These are phyloP conservation scores for Umbelopsis isabellina DNA, from an alignment of 192 early-diverging fungal species.

Conservation along the genomic window DNA sequence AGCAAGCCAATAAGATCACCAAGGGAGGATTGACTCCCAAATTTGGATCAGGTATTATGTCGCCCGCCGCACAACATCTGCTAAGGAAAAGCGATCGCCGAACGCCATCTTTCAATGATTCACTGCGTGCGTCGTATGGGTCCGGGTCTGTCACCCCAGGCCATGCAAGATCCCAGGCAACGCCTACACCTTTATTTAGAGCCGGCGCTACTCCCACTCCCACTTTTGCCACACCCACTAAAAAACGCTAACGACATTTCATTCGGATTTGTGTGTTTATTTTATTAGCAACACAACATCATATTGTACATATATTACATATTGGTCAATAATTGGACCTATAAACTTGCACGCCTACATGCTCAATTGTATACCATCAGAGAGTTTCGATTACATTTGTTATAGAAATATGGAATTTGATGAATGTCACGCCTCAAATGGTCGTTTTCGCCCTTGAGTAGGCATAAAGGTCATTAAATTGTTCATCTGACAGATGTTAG, in stretches of 20 bases:
- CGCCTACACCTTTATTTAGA: slow-evolving; percentile 33
- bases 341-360: no score
- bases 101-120: slow-evolving; percentile 33
- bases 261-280: no score
- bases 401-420: no score
- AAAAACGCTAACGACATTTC: background rate
- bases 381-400: no score
- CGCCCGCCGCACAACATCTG: slow-evolving; percentile 39
- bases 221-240: slow-evolving; percentile 7
- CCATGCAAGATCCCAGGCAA: slow-evolving; percentile 13
- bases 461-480: background rate
- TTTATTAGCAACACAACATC: no score
- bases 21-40: slow-evolving; percentile 14
- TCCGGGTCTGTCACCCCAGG: background rate
- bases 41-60: slow-evolving; percentile 34
- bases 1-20: slow-evolving; percentile 17
- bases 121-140: slow-evolving; percentile 37
- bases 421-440: background rate
- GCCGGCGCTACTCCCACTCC: slow-evolving; percentile 34
- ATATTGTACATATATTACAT: no score
- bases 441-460: background rate
- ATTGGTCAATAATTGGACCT: no score
- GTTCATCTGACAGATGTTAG: background rate
- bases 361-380: no score
- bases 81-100: slow-evolving; percentile 21